A percentile compares a stretch with the other conserved stretches of the same genome.
Evolutionary conservation across 768 basidiomycete species (phyloP).

Genomic region (Suillus hirtellus): DNA sequence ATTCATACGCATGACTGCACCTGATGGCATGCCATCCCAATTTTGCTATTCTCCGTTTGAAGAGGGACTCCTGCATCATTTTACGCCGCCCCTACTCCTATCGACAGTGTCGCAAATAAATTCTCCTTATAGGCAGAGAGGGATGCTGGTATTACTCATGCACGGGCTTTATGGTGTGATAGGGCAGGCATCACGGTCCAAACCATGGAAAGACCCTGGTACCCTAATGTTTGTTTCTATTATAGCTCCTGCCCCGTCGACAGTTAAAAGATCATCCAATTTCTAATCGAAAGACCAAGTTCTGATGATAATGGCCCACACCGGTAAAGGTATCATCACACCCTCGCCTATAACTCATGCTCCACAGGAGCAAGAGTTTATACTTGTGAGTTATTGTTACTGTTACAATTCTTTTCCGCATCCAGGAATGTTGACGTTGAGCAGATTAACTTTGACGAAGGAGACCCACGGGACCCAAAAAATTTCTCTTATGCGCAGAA

Average conservation of each 20-base stretch:
- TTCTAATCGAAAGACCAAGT: background rate
- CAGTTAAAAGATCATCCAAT: background rate
- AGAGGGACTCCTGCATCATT: background rate
- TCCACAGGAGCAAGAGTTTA: background rate
- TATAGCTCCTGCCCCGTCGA: background rate
- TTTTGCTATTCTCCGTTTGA: background rate
- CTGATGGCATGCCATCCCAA: background rate
- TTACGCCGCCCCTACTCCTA: background rate
- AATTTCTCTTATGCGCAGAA: conserved; percentile 40
- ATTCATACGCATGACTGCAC: background rate
- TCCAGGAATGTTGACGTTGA: background rate
- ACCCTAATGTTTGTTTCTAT: background rate
- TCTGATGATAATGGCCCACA: background rate
- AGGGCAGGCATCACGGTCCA: background rate
- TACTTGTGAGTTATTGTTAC: background rate
- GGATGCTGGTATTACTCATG: background rate
- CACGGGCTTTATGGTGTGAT: background rate
- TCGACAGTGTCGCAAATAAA: background rate
- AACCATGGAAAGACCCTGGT: background rate
- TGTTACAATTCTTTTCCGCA: background rate
- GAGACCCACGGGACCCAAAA: conserved; percentile 40
- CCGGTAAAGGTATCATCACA: background rate
- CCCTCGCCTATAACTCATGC: background rate
- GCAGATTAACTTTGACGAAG: conserved; percentile 41
- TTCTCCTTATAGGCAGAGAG: background rate